phyloP scores from a whole-genome alignment of 169 alveolate genomes.

The Plasmodium gonderi region DNA sequence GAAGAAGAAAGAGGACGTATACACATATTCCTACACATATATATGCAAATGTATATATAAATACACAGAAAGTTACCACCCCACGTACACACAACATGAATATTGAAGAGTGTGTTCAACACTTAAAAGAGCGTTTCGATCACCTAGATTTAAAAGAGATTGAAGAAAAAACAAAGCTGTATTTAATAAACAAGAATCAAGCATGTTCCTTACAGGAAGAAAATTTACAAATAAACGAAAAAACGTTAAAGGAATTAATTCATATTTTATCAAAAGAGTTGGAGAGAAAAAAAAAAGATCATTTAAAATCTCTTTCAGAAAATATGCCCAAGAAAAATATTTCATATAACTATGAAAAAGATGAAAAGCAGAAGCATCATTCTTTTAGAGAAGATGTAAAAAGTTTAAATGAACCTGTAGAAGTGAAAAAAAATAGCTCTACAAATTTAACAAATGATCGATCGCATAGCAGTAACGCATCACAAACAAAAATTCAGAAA shows the following conservation, averaged over 20 bases:
- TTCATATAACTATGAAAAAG: background rate
- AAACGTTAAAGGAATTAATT: constrained; percentile 2
- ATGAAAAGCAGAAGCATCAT: background rate
- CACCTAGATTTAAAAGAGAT: background rate
- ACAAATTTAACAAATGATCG: background rate
- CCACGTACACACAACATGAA: constrained; percentile 7
- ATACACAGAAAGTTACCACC: background rate
- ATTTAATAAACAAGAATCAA: background rate
- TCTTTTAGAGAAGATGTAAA: background rate
- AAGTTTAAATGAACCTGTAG: background rate
- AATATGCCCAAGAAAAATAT: background rate
- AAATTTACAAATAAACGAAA: background rate
- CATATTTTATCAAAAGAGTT: background rate
- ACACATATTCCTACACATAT: no score
- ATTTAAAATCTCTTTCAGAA: background rate
- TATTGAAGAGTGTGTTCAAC: constrained; percentile 13
- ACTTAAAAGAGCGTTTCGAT: constrained; percentile 11
- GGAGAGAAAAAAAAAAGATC: background rate
- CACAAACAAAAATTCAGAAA: no score
- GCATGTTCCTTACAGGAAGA: background rate
- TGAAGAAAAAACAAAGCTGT: constrained; percentile 5
- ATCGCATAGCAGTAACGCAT: background rate
- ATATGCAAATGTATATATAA: no score
- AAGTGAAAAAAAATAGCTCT: background rate
- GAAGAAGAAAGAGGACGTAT: no score